Conservation (phyloP, 805 yeast species). For the Ogataea naganishii region DNA sequence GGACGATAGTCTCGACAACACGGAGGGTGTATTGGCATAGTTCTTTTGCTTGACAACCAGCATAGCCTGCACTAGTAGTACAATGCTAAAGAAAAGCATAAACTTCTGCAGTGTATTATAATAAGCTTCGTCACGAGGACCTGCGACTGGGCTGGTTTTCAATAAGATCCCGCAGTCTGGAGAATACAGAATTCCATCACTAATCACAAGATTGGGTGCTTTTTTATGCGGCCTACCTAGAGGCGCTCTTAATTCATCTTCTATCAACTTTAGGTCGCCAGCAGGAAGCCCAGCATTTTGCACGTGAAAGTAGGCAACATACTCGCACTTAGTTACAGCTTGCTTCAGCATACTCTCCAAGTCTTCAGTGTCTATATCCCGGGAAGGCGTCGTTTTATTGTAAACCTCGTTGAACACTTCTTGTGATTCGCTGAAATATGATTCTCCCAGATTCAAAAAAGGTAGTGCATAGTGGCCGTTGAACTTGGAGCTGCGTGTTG, state of each 20-base stretch:
- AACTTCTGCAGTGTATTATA: constrained; percentile 28
- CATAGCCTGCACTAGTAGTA: constrained; percentile 45
- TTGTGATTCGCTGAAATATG: constrained; percentile 36
- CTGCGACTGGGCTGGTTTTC: constrained; percentile 29
- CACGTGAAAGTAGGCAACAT: constrained; percentile 57
- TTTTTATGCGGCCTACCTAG: constrained; percentile 65
- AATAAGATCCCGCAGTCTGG: constrained; percentile 80
- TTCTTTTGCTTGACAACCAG: constrained; percentile 64
- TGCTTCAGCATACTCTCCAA: constrained; percentile 26
- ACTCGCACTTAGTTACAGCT: constrained; percentile 57
- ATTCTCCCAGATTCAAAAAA: constrained; percentile 34
- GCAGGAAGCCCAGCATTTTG: constrained; percentile 47
- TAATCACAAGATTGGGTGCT: constrained; percentile 48
- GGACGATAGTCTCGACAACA: constrained; percentile 64
- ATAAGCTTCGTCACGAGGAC: constrained; percentile 49
- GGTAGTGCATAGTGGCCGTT: constrained; percentile 54
- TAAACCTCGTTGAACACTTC: constrained; percentile 33
- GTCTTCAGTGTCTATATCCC: constrained; percentile 28
- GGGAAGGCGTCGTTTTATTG: constrained; percentile 30
- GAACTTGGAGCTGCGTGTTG: constrained; percentile 58
- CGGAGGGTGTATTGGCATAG: constrained; percentile 68
- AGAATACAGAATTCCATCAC: constrained; percentile 60
- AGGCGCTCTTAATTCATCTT: constrained; percentile 65
- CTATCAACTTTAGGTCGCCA: constrained; percentile 51
- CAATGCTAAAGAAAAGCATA: constrained; percentile 32